These are phyloP conservation scores for Trypanosoma lewisi DNA, from an alignment of 208 protist species.

Conservation along the genomic window DNA sequence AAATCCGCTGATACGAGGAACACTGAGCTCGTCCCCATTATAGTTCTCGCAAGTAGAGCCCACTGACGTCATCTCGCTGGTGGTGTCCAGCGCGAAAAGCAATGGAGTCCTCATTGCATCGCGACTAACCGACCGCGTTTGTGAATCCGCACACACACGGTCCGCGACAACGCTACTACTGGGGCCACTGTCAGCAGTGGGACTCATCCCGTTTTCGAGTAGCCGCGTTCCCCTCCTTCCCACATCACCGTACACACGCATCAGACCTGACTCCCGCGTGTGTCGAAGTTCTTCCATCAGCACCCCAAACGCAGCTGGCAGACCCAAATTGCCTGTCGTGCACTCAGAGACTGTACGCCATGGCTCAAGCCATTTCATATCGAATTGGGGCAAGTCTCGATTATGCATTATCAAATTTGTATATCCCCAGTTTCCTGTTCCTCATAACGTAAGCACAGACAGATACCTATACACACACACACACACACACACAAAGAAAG, in stretches of 20 bases:
- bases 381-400: neutral
- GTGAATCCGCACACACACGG: neutral
- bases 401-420: neutral
- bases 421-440: neutral
- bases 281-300: constrained; percentile 33
- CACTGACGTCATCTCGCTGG: neutral
- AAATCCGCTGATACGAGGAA: constrained; percentile 13
- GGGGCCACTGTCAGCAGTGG: neutral
- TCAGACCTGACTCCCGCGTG: constrained; percentile 29
- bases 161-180: neutral
- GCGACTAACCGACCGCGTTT: neutral
- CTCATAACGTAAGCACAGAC: neutral
- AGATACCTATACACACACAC: no score
- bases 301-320: constrained; percentile 37
- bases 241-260: constrained; percentile 28
- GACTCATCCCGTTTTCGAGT: neutral
- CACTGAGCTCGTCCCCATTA: neutral
- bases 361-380: constrained; percentile 34
- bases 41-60: neutral
- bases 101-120: neutral
- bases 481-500: no score
- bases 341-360: constrained; percentile 51
- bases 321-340: constrained; percentile 37
- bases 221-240: neutral
- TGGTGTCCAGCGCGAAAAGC: neutral